Conservation (phyloP, 345 rosid genomes). For the Eucalyptus cloeziana region DNA sequence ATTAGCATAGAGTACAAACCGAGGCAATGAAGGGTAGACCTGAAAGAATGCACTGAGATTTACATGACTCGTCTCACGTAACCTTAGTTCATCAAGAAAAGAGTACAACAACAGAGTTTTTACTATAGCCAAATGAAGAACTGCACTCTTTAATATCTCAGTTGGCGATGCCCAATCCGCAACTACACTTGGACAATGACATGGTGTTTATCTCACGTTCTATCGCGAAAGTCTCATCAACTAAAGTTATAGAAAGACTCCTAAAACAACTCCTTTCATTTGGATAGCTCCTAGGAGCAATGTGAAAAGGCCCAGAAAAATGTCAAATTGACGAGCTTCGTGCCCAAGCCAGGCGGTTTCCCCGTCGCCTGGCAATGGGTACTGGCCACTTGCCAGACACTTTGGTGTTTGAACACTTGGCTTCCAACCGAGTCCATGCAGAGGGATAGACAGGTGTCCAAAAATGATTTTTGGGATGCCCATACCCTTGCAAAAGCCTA, state of each 20-base stretch:
- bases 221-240: not conserved
- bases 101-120: not conserved
- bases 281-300: not conserved
- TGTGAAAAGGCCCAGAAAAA: not conserved
- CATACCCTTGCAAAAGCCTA: not conserved
- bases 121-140: not conserved
- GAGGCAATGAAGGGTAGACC: not conserved
- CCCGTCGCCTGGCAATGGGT: not conserved
- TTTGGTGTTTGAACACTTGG: rapidly evolving
- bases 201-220: not conserved
- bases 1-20: not conserved
- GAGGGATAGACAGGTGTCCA: not conserved
- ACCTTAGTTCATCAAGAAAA: no score
- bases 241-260: not conserved
- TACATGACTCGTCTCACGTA: no score
- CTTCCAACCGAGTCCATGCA: not conserved
- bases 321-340: rapidly evolving
- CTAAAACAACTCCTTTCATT: not conserved
- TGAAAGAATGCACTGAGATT: not conserved
- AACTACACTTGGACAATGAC: not conserved
- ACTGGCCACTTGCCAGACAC: not conserved
- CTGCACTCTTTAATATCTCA: not conserved
- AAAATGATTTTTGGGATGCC: not conserved
- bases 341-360: not conserved
- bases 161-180: not conserved